phyloP scores from a whole-genome alignment of 345 rosid species.

The Microcos paniculata region DNA sequence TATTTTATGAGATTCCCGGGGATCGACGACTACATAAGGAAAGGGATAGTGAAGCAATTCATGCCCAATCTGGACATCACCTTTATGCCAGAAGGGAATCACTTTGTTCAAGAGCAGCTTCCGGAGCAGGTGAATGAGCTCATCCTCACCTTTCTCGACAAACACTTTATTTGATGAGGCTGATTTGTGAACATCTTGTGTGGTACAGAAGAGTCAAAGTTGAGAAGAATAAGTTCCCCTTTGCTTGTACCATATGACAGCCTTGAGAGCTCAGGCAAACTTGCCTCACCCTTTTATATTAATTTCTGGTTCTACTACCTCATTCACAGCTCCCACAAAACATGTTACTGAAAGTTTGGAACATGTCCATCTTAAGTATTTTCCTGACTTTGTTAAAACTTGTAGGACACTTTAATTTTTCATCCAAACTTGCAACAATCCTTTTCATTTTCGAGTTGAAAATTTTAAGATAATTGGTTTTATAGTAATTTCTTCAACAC shows the following conservation, averaged over 20 bases:
- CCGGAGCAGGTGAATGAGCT: constrained; percentile 49
- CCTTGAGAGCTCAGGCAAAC: background rate
- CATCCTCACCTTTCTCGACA: constrained; percentile 37
- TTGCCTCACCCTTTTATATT: background rate
- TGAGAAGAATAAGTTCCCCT: background rate
- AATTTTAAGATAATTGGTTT: background rate
- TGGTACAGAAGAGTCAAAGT: background rate
- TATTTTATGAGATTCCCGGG: background rate
- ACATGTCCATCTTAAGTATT: too few relatives aligned
- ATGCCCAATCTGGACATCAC: constrained; percentile 18
- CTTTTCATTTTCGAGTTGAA: background rate
- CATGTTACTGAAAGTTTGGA: too few relatives aligned
- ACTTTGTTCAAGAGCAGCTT: constrained; percentile 56
- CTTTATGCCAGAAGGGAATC: constrained; percentile 46
- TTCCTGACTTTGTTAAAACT: background rate
- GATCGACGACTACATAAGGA: constrained; percentile 4
- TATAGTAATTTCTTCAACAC: background rate
- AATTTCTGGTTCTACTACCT: background rate
- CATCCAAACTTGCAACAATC: background rate
- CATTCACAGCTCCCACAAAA: too few relatives aligned
- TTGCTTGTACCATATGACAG: background rate
- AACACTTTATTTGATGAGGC: background rate
- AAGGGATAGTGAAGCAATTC: constrained; percentile 7
- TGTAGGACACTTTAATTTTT: background rate
- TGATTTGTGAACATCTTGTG: background rate